Conservation (phyloP, 2,329 filamentous ascomycete genomes). For the Aureobasidium sp. region DNA sequence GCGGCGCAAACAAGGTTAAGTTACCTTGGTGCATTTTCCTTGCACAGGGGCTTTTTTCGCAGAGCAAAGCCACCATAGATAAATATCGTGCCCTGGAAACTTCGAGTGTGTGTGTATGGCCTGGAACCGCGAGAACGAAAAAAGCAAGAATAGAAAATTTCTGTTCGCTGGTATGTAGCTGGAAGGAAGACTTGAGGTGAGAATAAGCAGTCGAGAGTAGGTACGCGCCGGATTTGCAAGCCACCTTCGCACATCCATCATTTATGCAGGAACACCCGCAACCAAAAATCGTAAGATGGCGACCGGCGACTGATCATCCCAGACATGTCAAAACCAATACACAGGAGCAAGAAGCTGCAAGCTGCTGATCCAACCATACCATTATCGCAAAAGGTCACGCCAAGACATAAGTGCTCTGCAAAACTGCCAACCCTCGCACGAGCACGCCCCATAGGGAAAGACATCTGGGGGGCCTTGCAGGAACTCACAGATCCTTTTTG, state of each 20-base stretch:
- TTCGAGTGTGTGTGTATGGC: background rate
- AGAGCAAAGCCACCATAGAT: background rate
- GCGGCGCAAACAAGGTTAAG: background rate
- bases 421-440: background rate
- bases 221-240: background rate
- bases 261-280: constrained; percentile 1
- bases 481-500: background rate
- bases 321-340: no score
- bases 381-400: background rate
- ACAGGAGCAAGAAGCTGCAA: background rate
- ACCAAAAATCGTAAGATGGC: background rate
- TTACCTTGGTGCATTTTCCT: background rate
- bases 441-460: background rate
- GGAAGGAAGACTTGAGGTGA: background rate
- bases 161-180: background rate
- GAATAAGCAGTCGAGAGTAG: background rate
- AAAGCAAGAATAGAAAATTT: background rate
- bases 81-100: background rate
- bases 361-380: background rate
- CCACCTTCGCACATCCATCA: background rate
- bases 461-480: background rate
- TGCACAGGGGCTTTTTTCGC: background rate
- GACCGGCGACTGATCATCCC: background rate
- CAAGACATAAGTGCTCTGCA: background rate
- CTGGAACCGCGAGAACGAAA: background rate